Evolutionary conservation across 2,329 filamentous ascomycete genomes (phyloP).

Genomic region (Bipolaris zeicola): DNA sequence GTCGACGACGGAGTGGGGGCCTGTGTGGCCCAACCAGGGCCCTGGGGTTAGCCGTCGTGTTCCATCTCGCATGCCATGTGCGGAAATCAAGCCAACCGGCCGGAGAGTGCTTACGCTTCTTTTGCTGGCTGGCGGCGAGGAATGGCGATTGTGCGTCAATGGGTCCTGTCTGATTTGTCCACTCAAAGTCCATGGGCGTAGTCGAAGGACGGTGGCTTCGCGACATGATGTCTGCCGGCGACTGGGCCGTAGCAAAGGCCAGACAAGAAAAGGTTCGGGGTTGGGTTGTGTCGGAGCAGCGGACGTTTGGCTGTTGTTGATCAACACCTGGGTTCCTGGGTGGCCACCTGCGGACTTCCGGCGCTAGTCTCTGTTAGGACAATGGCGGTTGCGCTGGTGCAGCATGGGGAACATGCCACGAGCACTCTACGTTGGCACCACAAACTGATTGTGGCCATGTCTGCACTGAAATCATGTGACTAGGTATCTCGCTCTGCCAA

Average conservation of each 20-base stretch:
- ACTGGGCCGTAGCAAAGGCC: neutral
- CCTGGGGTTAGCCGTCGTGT: slow-evolving; percentile 21
- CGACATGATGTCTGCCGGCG: slow-evolving; percentile 28
- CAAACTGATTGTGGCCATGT: no score
- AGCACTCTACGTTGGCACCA: neutral
- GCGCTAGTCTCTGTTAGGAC: slow-evolving; percentile 15
- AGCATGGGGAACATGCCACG: neutral
- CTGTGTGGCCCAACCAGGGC: slow-evolving; percentile 24
- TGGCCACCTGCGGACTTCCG: slow-evolving; percentile 23
- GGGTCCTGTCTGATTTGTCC: slow-evolving; percentile 54
- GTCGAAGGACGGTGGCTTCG: slow-evolving; percentile 47
- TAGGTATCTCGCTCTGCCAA: neutral
- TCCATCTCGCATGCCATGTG: neutral
- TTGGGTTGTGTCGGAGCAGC: slow-evolving; percentile 12
- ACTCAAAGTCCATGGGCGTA: slow-evolving; percentile 62
- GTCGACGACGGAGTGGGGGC: slow-evolving; percentile 48
- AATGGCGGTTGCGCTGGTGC: slow-evolving; percentile 4
- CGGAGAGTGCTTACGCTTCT: slow-evolving; percentile 46
- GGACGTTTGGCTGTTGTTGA: slow-evolving; percentile 18
- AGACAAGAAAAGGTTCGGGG: neutral
- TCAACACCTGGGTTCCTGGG: slow-evolving; percentile 19
- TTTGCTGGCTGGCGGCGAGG: slow-evolving; percentile 39
- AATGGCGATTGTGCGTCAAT: slow-evolving; percentile 57
- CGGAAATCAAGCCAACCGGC: slow-evolving; percentile 7
- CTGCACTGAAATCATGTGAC: no score